A percentile compares a stretch with the other conserved stretches of the same genome.
Evolutionary conservation across 2,329 filamentous ascomycete species (phyloP).

Genomic region (Colletotrichum sp.): DNA sequence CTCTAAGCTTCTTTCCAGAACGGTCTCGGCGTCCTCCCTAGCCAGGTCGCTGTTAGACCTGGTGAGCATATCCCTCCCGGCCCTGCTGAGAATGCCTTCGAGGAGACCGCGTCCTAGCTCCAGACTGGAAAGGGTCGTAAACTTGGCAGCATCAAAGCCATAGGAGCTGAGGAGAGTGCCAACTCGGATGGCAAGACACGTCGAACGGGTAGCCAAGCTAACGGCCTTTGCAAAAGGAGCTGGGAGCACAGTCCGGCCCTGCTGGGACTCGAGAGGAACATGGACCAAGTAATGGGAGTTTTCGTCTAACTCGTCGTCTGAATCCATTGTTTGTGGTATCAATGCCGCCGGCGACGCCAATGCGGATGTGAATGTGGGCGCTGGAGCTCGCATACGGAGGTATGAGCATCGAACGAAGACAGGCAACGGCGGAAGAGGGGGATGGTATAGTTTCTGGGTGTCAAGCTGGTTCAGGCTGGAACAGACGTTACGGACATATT

Average conservation of each 20-base stretch:
- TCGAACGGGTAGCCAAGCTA: slow-evolving; percentile 65
- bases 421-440: neutral
- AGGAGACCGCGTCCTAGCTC: slow-evolving; percentile 61
- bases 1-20: slow-evolving; percentile 62
- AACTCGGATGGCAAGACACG: slow-evolving; percentile 60
- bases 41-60: slow-evolving; percentile 52
- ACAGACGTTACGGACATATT: neutral
- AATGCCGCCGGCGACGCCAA: neutral
- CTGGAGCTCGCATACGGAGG: slow-evolving; percentile 9
- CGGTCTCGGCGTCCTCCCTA: slow-evolving; percentile 58
- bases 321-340: slow-evolving; percentile 12
- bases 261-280: slow-evolving; percentile 18
- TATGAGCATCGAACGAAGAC: slow-evolving; percentile 4
- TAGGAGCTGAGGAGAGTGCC: slow-evolving; percentile 57
- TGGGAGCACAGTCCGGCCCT: slow-evolving; percentile 59
- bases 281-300: slow-evolving; percentile 12
- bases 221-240: slow-evolving; percentile 61
- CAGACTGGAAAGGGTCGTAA: slow-evolving; percentile 62
- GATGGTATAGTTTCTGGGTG: neutral
- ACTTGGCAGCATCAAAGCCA: slow-evolving; percentile 57
- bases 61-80: slow-evolving; percentile 52
- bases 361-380: neutral
- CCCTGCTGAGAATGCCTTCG: slow-evolving; percentile 58
- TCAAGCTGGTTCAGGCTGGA: neutral
- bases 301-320: slow-evolving; percentile 17